Base-by-base conservation (phyloP, 495 filamentous ascomycete genomes). In the Neurospora sp. region DNA sequence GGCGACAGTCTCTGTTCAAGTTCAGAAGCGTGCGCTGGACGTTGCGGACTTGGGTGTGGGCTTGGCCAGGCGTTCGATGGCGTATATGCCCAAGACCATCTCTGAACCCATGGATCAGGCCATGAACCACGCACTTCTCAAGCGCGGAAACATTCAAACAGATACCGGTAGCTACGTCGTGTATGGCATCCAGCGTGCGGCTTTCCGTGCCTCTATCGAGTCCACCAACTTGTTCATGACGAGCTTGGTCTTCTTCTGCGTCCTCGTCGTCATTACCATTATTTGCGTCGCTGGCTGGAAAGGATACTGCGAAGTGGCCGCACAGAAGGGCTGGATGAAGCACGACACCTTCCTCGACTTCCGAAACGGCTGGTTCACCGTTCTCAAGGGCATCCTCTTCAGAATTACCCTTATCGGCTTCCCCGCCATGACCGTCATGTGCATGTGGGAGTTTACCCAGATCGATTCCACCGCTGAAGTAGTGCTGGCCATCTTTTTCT, bases 191-290 rank as follows among this genome's bases (percentile, higher is more conserved):
- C 87, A 94, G 76, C 91, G 96, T 81, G 94, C 95, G 72, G 94
- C 92, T 5, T 99, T 97, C 87, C 87, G 87, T 35, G 91, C 93
- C 35, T 83, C 85, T 31, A 97, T 99, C 61, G 96, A 99, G 82
- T 83, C 87, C 9, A 97, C 95, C 70, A 99, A 99, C 81, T 88
- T 98, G 74, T 99, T 99, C 83, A 83, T 98, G 82, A 98, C 95
- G 6, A 93, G 94, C 71, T 84, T 98, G 69, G 87, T 89, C 72
- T 97, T 98, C 85, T 98, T 97, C 82, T 88, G 92, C 73, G 83
- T 96, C 73, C 92, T 39, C 80, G 89, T 96, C 71, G 81, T 92
- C 69, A 75, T 86, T 73, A 92, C 93, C 27, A 87, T 91, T 69
- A 78, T 93, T 42, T 87, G 89, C 69, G 93, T 98, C 27, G 86